Evolutionary conservation across 768 basidiomycete genomes (phyloP).

Genomic region (Holtermannia corniformis): DNA sequence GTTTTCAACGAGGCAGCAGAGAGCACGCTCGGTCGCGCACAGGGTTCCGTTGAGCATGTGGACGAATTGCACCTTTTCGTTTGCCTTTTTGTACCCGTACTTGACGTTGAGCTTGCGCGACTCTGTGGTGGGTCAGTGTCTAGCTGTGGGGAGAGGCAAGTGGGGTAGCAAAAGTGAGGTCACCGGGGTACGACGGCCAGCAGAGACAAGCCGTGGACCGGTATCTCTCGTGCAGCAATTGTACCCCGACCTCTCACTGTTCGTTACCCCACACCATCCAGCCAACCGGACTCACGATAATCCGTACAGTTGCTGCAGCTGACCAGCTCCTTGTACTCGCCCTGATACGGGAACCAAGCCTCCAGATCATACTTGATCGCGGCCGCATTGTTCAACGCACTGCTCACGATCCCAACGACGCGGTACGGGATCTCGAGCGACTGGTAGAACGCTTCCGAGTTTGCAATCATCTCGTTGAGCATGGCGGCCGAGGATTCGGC

Average conservation of each 20-base stretch:
- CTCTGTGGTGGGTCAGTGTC: conserved; percentile 49
- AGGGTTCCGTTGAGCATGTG: conserved; percentile 98
- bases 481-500: conserved; percentile 90
- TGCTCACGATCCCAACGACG: conserved; percentile 87
- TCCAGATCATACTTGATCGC: conserved; percentile 96
- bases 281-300: conserved; percentile 65
- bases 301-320: conserved; percentile 98
- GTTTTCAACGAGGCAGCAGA: conserved; percentile 98
- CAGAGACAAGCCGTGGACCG: not conserved
- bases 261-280: no score
- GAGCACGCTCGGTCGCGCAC: conserved; percentile 89
- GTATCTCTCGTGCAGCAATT: no score
- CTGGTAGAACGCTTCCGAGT: conserved; percentile 92
- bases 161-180: not conserved
- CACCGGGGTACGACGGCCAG: not conserved
- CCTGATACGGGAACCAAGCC: conserved; percentile 99
- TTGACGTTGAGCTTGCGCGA: conserved; percentile 84
- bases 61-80: conserved; percentile 86
- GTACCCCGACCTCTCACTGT: no score
- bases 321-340: conserved; percentile 90
- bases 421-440: conserved; percentile 86
- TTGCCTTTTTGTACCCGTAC: conserved; percentile 82
- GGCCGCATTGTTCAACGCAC: conserved; percentile 92
- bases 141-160: not conserved
- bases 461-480: conserved; percentile 82